Base-by-base conservation (phyloP, 1,139 yeast species). In the Candida dubliniensis region DNA sequence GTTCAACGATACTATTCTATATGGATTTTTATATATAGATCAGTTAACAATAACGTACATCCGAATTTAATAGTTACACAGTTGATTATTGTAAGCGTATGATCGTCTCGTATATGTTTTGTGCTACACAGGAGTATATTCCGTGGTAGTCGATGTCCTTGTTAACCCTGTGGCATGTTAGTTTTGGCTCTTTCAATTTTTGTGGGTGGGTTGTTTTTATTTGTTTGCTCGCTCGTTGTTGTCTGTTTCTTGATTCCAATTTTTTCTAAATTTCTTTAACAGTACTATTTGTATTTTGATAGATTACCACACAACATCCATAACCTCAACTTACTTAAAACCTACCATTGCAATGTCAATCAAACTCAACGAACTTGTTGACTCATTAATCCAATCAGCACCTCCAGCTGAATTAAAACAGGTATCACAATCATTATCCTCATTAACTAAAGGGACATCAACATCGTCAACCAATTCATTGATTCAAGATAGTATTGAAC, bases 361-460 rank as follows among this genome's bases (percentile, higher is more conserved):
- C 13, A 54, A 60, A 45, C 58, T 65, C 42, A 60, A 60, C 34
- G 54, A 54, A 31, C 50, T 70, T 11, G 63, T 70, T n/a, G 54
- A 59, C n/a, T 58, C 68, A 5, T 63, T 74, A 36, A 71, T 72
- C 12, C 46, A 56, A 32, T 53, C 69, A 3, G 64, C 77, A 6
- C 77, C 79, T 35, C 69, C 77, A 3, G 74, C 74, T 0, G 79
- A 74, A 53, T 58, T 72, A 43, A 51, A 49, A 11, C 65, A 62
- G 1, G 69, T 71, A 2, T 55, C 58, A 25, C 47, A 60, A 3
- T 70, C 63, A 35, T 60, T 66, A 34, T 35, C 50, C 11, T n/a
- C 32, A 12, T 38, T 47, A 31, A 36, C 23, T 18, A 18, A 18
- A 5, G 23, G 23, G 5, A 18, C 47, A 1, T 27, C 37, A 8